These are phyloP conservation scores for Fusarium sp. DNA, from an alignment of 2,329 filamentous ascomycete species.

Conservation along the genomic window DNA sequence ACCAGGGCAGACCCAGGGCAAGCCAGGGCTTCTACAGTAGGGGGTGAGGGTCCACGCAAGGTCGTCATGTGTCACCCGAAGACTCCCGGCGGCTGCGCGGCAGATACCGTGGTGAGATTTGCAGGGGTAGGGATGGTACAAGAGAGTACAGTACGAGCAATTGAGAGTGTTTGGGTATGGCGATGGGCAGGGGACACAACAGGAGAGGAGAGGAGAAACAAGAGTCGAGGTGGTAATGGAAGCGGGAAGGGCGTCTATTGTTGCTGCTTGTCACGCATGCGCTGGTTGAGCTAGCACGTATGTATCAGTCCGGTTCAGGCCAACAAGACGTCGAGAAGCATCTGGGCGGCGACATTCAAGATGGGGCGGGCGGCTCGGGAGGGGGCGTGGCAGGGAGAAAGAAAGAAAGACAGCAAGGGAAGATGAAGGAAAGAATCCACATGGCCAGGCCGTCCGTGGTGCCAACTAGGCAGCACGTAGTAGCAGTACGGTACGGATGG, in stretches of 20 bases:
- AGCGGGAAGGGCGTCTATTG: conserved; percentile 28
- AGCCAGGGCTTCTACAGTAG: neutral
- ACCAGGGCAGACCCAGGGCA: conserved; percentile 14
- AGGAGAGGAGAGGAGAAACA: neutral
- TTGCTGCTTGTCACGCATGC: neutral
- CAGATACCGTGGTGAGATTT: conserved; percentile 29
- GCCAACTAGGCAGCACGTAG: neutral
- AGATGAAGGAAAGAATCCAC: neutral
- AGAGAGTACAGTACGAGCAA: conserved; percentile 11
- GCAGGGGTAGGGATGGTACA: conserved; percentile 9
- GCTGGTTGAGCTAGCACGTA: neutral
- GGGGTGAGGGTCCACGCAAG: conserved; percentile 16
- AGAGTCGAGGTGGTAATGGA: neutral
- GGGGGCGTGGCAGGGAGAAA: neutral
- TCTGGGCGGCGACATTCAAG: neutral
- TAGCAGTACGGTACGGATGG: neutral
- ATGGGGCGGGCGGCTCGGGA: neutral
- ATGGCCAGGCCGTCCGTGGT: neutral
- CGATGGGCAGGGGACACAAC: neutral
- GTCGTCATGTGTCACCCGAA: conserved; percentile 33
- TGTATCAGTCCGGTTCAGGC: neutral
- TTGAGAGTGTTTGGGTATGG: conserved; percentile 6
- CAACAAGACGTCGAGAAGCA: neutral
- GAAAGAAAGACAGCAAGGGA: neutral
- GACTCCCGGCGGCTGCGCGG: conserved; percentile 28